Base-by-base conservation (phyloP, 345 rosid species). In the Noccaea caerulescens region DNA sequence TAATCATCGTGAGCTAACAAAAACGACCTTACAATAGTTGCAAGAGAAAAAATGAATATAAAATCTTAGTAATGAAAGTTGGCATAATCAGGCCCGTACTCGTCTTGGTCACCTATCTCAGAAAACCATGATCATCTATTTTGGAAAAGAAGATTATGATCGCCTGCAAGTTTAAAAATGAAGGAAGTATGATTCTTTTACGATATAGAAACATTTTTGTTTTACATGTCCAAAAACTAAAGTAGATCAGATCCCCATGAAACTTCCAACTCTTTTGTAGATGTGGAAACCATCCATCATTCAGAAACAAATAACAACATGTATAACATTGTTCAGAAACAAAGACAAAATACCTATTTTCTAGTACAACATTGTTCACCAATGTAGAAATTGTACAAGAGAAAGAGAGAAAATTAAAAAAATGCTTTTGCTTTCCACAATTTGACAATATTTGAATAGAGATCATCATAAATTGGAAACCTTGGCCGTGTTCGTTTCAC, bases 71-170 rank as follows among this genome's bases (percentile, higher is more conserved):
- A 6, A 2, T 6, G 52, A 32, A 25, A 10, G 7, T 52, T 66
- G 71, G 30, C 61, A 53, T 10, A 39, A 66, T 66, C 50, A 66
- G 41, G 60, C 39, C n/a, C 27, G 14, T 13, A 25, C 32, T 51
- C 9, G 45, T 50, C 20, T 37, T 65, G 25, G 41, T 66, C 50
- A 37, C 32, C 37, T 13, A 23, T 66, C 59, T 51, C 38, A 25
- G 20, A 25, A 66, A 52, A 23, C 6, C 12, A n/a, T 13, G 7
- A 53, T 50, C 9, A 65, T 49, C 33, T 23, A n/a, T n/a, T n/a
- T n/a, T n/a, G n/a, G n/a, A n/a, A n/a, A n/a, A n/a, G n/a, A n/a
- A n/a, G n/a, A 56, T 56, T 56, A 36, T 56, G 56, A 42, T 42
- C 46, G 46, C 46, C 10, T 37, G 38, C 38, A 34, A 34, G 38